phyloP scores from a whole-genome alignment of 176 grass and related monocot genomes.

The Panicum miliaceum region DNA sequence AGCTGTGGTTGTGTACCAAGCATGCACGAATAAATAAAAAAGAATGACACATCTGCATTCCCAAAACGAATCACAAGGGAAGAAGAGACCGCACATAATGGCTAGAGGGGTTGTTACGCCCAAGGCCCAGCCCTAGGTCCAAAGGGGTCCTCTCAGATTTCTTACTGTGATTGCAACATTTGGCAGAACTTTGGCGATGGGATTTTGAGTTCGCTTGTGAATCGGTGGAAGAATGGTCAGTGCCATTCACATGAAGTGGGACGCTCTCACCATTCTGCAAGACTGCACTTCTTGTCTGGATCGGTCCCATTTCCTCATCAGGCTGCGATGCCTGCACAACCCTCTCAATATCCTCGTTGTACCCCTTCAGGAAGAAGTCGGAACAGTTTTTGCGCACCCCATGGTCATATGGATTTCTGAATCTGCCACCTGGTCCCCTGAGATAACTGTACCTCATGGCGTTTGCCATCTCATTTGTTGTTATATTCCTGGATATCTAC shows the following conservation, averaged over 20 bases:
- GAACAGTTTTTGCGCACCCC: slow-evolving; percentile 83
- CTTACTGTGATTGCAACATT: slow-evolving; percentile 55
- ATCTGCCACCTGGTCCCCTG: slow-evolving; percentile 75
- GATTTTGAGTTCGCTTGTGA: slow-evolving; percentile 53
- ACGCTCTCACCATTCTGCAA: slow-evolving; percentile 56
- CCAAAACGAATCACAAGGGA: slow-evolving; percentile 64
- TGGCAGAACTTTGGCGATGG: slow-evolving; percentile 48
- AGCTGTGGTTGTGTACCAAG: slow-evolving; percentile 36
- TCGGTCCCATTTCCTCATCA: slow-evolving; percentile 68
- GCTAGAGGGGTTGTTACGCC: slow-evolving; percentile 62
- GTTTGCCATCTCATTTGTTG: slow-evolving; percentile 98
- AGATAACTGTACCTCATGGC: slow-evolving; percentile 89
- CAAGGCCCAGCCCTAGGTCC: slow-evolving; percentile 72
- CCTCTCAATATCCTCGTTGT: slow-evolving; percentile 79
- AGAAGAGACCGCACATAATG: slow-evolving; percentile 60
- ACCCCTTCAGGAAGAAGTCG: slow-evolving; percentile 85
- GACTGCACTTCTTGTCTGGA: slow-evolving; percentile 64
- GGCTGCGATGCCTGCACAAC: slow-evolving; percentile 35
- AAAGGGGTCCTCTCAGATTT: slow-evolving; percentile 54
- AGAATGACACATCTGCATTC: not conserved
- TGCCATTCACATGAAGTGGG: slow-evolving; percentile 48
- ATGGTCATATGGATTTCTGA: slow-evolving; percentile 92
- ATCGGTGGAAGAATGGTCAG: slow-evolving; percentile 58
- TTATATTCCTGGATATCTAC: slow-evolving; percentile 91
- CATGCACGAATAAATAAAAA: slow-evolving; percentile 40